Evolutionary conservation across 2,329 filamentous ascomycete species (phyloP).

Genomic region (Hymenoscyphus fructigenus): DNA sequence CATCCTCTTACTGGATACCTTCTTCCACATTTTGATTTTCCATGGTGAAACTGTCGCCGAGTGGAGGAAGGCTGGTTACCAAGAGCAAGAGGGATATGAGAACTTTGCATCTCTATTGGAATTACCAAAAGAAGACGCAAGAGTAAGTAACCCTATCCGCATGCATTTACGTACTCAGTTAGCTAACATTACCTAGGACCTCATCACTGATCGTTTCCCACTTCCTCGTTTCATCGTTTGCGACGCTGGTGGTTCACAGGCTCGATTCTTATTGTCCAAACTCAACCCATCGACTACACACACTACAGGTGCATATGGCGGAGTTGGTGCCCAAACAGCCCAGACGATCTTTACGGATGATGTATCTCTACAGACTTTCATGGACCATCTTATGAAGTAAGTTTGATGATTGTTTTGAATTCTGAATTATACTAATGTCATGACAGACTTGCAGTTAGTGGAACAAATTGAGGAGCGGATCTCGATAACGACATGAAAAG

Average conservation of each 20-base stretch:
- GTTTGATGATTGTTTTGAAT: slow-evolving; percentile 36
- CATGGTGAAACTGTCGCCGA: slow-evolving; percentile 97
- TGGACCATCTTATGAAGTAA: slow-evolving; percentile 99
- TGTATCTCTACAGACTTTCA: slow-evolving; percentile 96
- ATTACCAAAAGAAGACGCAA: slow-evolving; percentile 93
- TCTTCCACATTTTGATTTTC: slow-evolving; percentile 99
- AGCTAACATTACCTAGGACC: slow-evolving; percentile 59
- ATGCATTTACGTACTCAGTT: neutral
- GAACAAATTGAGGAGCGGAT: slow-evolving; percentile 6
- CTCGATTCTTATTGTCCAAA: slow-evolving; percentile 94
- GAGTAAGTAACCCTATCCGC: slow-evolving; percentile 54
- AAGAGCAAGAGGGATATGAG: slow-evolving; percentile 97
- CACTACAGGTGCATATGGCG: slow-evolving; percentile 88
- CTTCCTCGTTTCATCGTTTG: slow-evolving; percentile 97
- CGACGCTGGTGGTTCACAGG: slow-evolving; percentile 96
- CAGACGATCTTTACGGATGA: slow-evolving; percentile 99
- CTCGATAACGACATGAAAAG: neutral
- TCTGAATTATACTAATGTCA: slow-evolving; percentile 17
- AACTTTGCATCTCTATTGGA: slow-evolving; percentile 88
- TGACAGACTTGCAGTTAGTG: slow-evolving; percentile 47
- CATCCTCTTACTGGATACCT: slow-evolving; percentile 91
- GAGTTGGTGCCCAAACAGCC: slow-evolving; percentile 78
- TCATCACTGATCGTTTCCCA: slow-evolving; percentile 97
- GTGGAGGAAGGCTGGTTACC: slow-evolving; percentile 97
- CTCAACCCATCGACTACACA: slow-evolving; percentile 97